Conservation (phyloP, 257 asterid species). For the Nyctanthes arbortristis region DNA sequence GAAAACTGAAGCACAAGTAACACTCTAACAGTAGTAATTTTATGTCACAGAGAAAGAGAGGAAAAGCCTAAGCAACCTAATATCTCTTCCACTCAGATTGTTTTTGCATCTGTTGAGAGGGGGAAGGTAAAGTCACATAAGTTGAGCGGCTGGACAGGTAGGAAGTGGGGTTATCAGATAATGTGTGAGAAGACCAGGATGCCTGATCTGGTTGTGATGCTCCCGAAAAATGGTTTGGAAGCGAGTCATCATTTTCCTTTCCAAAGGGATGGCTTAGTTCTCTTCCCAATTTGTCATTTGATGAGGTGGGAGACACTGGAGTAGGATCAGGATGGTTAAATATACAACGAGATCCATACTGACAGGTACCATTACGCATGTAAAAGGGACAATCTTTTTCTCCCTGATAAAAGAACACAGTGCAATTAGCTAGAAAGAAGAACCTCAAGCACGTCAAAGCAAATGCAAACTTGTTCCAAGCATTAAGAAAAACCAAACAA, state of each 20-base stretch:
- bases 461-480: not conserved
- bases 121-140: not conserved
- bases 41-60: not conserved
- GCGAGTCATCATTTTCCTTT: slow-evolving; percentile 17
- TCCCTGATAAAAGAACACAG: slow-evolving; percentile 32
- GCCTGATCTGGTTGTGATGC: slow-evolving; percentile 23
- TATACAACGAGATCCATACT: slow-evolving; percentile 36
- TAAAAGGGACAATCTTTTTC: slow-evolving; percentile 42
- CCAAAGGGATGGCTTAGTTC: slow-evolving; percentile 14
- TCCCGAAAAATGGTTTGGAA: slow-evolving; percentile 20
- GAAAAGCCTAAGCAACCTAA: slow-evolving; percentile 25
- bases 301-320: slow-evolving; percentile 11
- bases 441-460: not conserved
- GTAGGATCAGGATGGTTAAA: slow-evolving; percentile 45
- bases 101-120: slow-evolving; percentile 20
- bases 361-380: slow-evolving; percentile 46
- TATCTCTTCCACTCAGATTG: slow-evolving; percentile 22
- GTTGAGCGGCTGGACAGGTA: slow-evolving; percentile 15
- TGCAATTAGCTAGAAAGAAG: not conserved
- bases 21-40: not conserved
- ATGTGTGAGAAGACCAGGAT: slow-evolving; percentile 26
- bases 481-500: not conserved
- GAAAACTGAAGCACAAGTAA: not conserved
- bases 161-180: slow-evolving; percentile 5
- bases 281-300: slow-evolving; percentile 21